phyloP scores from a whole-genome alignment of 805 yeast species.

The Cyberlindnera americana region DNA sequence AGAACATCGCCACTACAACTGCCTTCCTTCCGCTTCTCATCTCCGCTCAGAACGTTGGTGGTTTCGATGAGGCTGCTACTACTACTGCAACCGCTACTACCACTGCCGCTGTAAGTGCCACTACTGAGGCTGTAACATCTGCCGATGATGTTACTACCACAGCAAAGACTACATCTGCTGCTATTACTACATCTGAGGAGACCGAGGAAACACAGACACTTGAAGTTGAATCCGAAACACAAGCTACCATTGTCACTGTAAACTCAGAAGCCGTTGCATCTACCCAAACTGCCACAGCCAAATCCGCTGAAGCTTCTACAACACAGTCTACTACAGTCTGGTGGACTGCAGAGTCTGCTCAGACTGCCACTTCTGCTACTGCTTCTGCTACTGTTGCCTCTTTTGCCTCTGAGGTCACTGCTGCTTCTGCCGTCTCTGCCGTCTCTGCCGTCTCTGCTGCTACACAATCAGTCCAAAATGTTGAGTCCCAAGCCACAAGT shows the following conservation, averaged over 20 bases:
- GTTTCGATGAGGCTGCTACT: constrained; percentile 9
- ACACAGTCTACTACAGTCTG: no score
- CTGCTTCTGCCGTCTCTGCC: constrained; percentile 16
- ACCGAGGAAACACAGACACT: not conserved
- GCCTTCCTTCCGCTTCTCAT: constrained; percentile 10
- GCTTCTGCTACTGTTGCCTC: not conserved
- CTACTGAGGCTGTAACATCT: not conserved
- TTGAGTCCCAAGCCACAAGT: not conserved
- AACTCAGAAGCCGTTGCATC: constrained; percentile 1
- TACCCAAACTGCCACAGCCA: no score
- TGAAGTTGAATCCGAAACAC: not conserved
- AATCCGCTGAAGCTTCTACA: no score
- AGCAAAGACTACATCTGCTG: not conserved
- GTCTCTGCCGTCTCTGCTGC: constrained; percentile 3
- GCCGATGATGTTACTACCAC: no score
- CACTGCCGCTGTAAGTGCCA: constrained; percentile 1
- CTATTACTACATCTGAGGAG: constrained; percentile 2
- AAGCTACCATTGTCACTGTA: constrained; percentile 2
- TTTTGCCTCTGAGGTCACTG: constrained; percentile 7
- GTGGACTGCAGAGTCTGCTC: no score
- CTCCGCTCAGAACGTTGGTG: constrained; percentile 15
- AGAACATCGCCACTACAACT: constrained; percentile 11
- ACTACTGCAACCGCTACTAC: constrained; percentile 8
- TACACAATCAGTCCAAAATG: not conserved
- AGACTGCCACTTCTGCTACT: not conserved